A percentile compares a stretch with the other conserved stretches of the same genome.
phyloP scores from a whole-genome alignment of 2,329 filamentous ascomycete genomes.

The Furcasterigmium furcatum region DNA sequence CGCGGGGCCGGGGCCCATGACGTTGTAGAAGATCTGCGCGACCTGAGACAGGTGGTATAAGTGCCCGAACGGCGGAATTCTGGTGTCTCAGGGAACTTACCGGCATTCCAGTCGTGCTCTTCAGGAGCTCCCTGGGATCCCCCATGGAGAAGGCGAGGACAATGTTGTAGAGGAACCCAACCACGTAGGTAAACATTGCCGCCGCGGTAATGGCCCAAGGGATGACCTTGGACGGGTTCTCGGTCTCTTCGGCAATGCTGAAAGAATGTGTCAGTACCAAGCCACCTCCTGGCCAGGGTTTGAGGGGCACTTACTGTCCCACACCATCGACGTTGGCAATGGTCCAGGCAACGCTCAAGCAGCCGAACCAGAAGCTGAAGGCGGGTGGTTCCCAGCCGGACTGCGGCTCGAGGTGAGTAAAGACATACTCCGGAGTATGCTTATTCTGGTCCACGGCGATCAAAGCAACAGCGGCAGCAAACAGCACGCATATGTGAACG shows the following conservation, averaged over 20 bases:
- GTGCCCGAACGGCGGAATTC: not conserved
- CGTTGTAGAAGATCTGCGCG: slow-evolving; percentile 56
- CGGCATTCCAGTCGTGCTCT: slow-evolving; percentile 44
- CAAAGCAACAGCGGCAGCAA: slow-evolving; percentile 48
- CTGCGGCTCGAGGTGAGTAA: slow-evolving; percentile 46
- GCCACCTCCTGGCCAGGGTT: no score
- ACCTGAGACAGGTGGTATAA: slow-evolving; percentile 21
- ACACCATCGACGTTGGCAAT: slow-evolving; percentile 47
- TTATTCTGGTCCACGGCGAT: slow-evolving; percentile 47
- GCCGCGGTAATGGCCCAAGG: slow-evolving; percentile 50
- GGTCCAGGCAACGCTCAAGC: slow-evolving; percentile 56
- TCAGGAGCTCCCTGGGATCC: slow-evolving; percentile 40
- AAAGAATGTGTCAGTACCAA: not conserved
- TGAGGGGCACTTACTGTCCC: slow-evolving; percentile 16
- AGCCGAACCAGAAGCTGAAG: slow-evolving; percentile 58
- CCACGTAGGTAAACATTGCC: slow-evolving; percentile 52
- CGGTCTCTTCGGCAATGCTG: slow-evolving; percentile 45
- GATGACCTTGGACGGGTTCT: slow-evolving; percentile 32
- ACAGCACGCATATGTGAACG: slow-evolving; percentile 49
- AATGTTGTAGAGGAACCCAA: slow-evolving; percentile 55
- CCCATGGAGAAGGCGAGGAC: slow-evolving; percentile 57
- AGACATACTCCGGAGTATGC: slow-evolving; percentile 49
- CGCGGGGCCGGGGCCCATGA: slow-evolving; percentile 47
- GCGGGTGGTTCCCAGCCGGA: slow-evolving; percentile 53
- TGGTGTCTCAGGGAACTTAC: slow-evolving; percentile 5